Base-by-base conservation (phyloP, 2,329 filamentous ascomycete genomes). In the Paramyrothecium roridum region DNA sequence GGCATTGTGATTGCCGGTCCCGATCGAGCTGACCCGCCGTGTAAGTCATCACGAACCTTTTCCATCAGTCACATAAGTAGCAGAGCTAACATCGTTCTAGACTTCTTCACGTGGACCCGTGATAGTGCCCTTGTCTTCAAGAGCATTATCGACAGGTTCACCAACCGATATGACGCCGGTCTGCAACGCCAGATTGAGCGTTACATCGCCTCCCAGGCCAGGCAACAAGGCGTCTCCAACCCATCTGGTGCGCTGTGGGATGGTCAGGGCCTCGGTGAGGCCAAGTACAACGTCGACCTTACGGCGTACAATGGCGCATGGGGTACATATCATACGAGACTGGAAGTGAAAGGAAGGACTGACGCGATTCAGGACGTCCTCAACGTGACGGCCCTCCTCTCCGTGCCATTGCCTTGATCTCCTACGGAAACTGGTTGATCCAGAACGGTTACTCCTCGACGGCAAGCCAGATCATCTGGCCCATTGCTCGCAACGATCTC, bases 301-400 rank as follows among this genome's bases (percentile, higher is more conserved):
- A 81, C 76, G 11, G 77, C 83, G 8, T 92, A 84, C 67, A 89
- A 83, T 2, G 87, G 83, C 26, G 67, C 74, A 7, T 93, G 90
- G 90, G 90, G 77, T 68, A 57, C 54, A 68, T 53, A 10, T 30
- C n/a, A 30, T 23, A 13, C 30, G n/a, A n/a, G 17, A 16, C 47
- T 21, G 10, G 22, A 21, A 21, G n/a, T 8, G 11, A 16, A n/a
- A n/a, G 7, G 46, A 45, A 16, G 48, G 13, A n/a, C 50, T 67
- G 26, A 63, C 43, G 33, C 10, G 20, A 3, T n/a, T 1, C 52
- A 76, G 75, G 89, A 26, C 84, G 90, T 20, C 90, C 90, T 13
- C 90, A 95, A 71, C 80, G 88, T 46, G 90, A 95, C 70, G 90
- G 90, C 0, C 90, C 91, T 22, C 84, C 90, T 21, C 80, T 95